phyloP scores from a whole-genome alignment of 2,329 filamentous ascomycete genomes.

The Leptographium radiaticola region DNA sequence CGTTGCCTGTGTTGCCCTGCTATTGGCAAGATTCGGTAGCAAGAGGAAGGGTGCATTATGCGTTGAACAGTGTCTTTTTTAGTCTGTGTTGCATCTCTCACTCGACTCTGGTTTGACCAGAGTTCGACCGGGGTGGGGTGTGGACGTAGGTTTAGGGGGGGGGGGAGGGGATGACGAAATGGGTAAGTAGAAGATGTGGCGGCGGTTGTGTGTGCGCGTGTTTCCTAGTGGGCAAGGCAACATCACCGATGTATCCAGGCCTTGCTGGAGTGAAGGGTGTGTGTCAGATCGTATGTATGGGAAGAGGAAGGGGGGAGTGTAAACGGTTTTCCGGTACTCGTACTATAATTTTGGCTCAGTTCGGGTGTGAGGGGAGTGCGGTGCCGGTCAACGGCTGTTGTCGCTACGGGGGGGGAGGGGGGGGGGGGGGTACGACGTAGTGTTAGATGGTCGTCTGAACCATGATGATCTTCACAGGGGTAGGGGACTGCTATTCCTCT shows the following conservation, averaged over 20 bases:
- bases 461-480: conserved; percentile 24
- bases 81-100: neutral
- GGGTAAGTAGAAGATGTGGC: neutral
- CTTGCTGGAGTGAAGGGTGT: neutral
- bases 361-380: neutral
- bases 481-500: neutral
- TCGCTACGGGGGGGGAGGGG: conserved; percentile 10
- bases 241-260: neutral
- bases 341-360: neutral
- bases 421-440: too few relatives aligned
- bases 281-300: neutral
- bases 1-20: neutral
- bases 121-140: neutral
- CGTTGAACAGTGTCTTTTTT: neutral
- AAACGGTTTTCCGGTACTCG: neutral
- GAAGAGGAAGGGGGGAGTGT: neutral
- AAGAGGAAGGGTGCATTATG: conserved; percentile 1
- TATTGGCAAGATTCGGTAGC: neutral
- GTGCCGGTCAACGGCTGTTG: neutral
- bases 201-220: neutral
- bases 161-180: neutral
- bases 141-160: neutral
- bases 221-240: neutral
- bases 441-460: conserved; percentile 28
- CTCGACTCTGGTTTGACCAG: neutral